These are phyloP conservation scores for Arthroderma sp. DNA, from an alignment of 2,329 filamentous ascomycete genomes.

Conservation along the genomic window DNA sequence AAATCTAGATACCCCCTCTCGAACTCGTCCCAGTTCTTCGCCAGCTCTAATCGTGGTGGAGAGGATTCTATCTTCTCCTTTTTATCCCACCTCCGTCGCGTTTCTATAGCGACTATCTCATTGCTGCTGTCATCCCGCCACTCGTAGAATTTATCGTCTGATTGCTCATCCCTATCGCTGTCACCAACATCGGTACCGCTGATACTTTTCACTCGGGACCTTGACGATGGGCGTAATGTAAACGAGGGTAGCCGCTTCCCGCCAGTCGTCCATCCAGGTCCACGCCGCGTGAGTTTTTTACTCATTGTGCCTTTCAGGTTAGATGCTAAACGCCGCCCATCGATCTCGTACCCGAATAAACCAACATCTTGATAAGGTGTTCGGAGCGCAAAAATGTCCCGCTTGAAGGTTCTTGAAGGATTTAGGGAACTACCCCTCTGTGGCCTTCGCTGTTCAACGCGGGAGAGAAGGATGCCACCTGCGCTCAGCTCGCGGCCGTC, in stretches of 20 bases:
- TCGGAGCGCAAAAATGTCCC: constrained; percentile 10
- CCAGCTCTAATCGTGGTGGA: constrained; percentile 8
- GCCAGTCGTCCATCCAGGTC: constrained; percentile 8
- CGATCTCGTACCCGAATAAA: constrained; percentile 8
- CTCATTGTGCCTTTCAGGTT: constrained; percentile 9
- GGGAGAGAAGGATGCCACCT: constrained; percentile 7
- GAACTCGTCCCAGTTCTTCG: constrained; percentile 5
- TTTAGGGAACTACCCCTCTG: neutral
- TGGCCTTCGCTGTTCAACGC: constrained; percentile 5
- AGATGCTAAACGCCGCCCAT: constrained; percentile 8
- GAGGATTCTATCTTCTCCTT: constrained; percentile 7
- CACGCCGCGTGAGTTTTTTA: constrained; percentile 5
- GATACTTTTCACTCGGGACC: neutral
- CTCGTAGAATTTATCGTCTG: constrained; percentile 7
- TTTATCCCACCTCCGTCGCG: constrained; percentile 10
- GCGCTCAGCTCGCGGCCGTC: constrained; percentile 11
- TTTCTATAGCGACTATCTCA: constrained; percentile 9
- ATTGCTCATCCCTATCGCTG: neutral
- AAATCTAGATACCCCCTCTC: constrained; percentile 10
- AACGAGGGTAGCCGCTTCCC: constrained; percentile 9
- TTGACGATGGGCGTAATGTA: constrained; percentile 1
- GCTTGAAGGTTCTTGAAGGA: neutral
- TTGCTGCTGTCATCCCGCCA: constrained; percentile 8
- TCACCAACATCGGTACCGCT: neutral
- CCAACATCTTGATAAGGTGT: constrained; percentile 3